Conservation (phyloP, 768 basidiomycete genomes). For the Rhizopogon salebrosus region DNA sequence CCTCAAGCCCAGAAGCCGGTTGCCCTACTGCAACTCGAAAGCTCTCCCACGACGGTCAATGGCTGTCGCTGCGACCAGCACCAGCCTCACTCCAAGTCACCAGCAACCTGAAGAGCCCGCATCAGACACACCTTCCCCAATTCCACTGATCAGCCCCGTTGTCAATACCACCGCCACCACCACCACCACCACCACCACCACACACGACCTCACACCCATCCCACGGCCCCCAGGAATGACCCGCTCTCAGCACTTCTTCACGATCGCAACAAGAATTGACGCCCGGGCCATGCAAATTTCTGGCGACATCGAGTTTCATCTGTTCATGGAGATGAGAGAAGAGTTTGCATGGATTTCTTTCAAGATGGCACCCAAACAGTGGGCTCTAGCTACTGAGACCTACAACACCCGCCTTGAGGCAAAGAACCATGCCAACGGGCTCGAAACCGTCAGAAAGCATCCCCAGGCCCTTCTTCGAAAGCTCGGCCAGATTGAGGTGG, state of each 20-base stretch:
- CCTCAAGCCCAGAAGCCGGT: background rate
- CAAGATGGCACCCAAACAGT: conserved; percentile 13
- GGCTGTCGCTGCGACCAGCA: background rate
- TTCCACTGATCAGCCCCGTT: background rate
- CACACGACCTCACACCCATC: background rate
- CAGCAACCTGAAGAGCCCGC: too few species aligned
- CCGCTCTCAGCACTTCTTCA: conserved; percentile 4
- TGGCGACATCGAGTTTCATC: conserved; percentile 9
- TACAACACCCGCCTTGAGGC: conserved; percentile 8
- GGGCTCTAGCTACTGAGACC: conserved; percentile 9
- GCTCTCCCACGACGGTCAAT: background rate
- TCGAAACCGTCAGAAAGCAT: background rate
- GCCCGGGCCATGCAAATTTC: conserved; percentile 3
- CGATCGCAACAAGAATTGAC: conserved; percentile 1
- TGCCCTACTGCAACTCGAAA: background rate
- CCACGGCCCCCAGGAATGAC: background rate
- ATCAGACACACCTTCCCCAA: background rate
- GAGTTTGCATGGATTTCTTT: conserved; percentile 13
- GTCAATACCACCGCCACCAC: background rate
- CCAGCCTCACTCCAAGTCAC: too few species aligned
- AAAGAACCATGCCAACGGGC: background rate
- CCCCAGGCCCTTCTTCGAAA: conserved; percentile 8
- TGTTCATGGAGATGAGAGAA: conserved; percentile 17
- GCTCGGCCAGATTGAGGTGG: conserved; percentile 6
- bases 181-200: too few species aligned